Conservation (phyloP, 2,329 filamentous ascomycete species). For the Colletotrichum neosansevieriae region DNA sequence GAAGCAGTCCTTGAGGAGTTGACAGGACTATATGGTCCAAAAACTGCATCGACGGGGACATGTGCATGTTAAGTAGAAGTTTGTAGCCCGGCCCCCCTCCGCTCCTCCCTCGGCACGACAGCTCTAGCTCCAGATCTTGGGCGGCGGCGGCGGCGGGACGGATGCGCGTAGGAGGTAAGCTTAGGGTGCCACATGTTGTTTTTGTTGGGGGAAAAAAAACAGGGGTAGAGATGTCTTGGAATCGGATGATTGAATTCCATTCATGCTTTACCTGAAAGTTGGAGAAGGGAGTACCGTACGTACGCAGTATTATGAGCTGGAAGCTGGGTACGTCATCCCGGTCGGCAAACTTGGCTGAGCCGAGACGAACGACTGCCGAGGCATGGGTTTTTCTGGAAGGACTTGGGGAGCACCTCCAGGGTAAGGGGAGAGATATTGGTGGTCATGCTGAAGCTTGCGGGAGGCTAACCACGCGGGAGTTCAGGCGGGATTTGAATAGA, state of each 20-base stretch:
- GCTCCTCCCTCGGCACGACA: slow-evolving; percentile 5
- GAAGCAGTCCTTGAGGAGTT: too few relatives aligned
- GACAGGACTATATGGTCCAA: too few relatives aligned
- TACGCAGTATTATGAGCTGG: neutral
- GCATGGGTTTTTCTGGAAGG: slow-evolving; percentile 1
- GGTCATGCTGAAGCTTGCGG: too few relatives aligned
- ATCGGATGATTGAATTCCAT: slow-evolving; percentile 5
- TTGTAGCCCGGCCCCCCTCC: too few relatives aligned
- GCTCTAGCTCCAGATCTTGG: slow-evolving; percentile 11
- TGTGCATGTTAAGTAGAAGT: slow-evolving; percentile 13
- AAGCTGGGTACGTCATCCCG: too few relatives aligned
- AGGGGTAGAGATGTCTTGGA: slow-evolving; percentile 2
- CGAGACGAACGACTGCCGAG: slow-evolving; percentile 15
- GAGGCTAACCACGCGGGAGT: too few relatives aligned
- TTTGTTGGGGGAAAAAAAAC: slow-evolving; percentile 30
- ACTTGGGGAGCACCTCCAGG: neutral
- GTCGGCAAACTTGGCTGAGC: neutral
- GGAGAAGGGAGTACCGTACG: too few relatives aligned
- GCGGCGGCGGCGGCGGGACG: neutral
- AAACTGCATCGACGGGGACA: neutral
- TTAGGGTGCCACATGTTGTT: neutral
- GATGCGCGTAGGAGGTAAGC: slow-evolving; percentile 2
- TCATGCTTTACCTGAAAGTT: too few relatives aligned
- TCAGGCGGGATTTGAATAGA: too few relatives aligned
- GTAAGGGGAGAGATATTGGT: neutral